Evolutionary conservation across 1,284 basidiomycete genomes (phyloP).

Genomic region (Flammula alnicola): DNA sequence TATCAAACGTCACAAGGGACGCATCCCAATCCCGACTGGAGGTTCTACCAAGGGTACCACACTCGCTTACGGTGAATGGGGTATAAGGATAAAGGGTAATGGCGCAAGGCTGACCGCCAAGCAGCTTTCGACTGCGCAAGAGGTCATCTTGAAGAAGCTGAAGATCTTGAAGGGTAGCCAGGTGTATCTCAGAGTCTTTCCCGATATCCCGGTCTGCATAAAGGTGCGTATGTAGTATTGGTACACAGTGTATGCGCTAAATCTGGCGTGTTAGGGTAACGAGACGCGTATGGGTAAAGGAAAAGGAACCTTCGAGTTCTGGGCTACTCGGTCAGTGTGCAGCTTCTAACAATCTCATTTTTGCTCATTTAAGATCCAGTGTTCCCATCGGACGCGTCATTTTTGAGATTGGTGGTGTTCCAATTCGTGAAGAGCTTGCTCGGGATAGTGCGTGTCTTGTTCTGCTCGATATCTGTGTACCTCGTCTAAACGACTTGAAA

Average conservation of each 20-base stretch:
- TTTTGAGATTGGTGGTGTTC: slow-evolving; percentile 92
- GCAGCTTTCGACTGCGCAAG: slow-evolving; percentile 87
- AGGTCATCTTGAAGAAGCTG: slow-evolving; percentile 89
- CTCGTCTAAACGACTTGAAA: background rate
- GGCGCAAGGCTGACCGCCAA: slow-evolving; percentile 90
- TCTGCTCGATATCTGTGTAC: slow-evolving; percentile 2
- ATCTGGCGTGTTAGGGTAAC: slow-evolving; percentile 69
- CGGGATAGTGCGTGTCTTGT: slow-evolving; percentile 72
- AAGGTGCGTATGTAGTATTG: slow-evolving; percentile 64
- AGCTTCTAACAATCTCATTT: background rate
- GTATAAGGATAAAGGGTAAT: slow-evolving; percentile 85
- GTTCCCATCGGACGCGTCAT: slow-evolving; percentile 92
- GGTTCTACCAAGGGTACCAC: slow-evolving; percentile 96
- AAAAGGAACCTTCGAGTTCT: slow-evolving; percentile 96
- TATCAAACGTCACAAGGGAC: slow-evolving; percentile 88
- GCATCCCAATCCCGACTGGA: slow-evolving; percentile 81
- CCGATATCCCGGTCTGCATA: slow-evolving; percentile 96
- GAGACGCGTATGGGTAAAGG: slow-evolving; percentile 99
- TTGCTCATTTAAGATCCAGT: slow-evolving; percentile 43
- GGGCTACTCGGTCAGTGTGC: slow-evolving; percentile 83
- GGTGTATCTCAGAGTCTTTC: slow-evolving; percentile 91
- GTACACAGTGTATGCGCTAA: background rate
- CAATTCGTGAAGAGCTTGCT: slow-evolving; percentile 92
- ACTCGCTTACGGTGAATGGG: slow-evolving; percentile 90
- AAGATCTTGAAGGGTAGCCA: slow-evolving; percentile 92